These are phyloP conservation scores for Pharus latifolius DNA, from an alignment of 176 grass and related monocot species.

Conservation along the genomic window DNA sequence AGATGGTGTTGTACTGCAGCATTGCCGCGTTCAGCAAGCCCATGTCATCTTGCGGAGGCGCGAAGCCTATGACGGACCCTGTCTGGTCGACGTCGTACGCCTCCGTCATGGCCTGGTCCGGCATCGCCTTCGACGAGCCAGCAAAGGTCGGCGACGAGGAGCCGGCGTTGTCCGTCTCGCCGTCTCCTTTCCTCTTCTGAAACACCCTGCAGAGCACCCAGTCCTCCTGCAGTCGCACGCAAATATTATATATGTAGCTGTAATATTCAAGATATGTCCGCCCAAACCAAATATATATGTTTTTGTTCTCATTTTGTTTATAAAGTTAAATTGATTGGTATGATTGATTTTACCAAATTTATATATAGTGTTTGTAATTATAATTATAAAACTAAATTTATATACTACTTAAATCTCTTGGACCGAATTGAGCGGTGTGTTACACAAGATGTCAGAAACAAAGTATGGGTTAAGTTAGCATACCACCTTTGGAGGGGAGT, in stretches of 20 bases:
- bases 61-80: background rate
- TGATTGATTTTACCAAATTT: too few relatives aligned
- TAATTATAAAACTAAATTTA: too few relatives aligned
- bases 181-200: conserved; percentile 50
- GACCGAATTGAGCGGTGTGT: too few relatives aligned
- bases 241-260: too few relatives aligned
- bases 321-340: too few relatives aligned
- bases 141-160: conserved; percentile 22
- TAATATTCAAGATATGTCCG: too few relatives aligned
- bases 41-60: background rate
- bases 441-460: too few relatives aligned
- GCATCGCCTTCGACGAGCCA: background rate
- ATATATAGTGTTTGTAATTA: too few relatives aligned
- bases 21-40: conserved; percentile 14
- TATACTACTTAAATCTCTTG: too few relatives aligned
- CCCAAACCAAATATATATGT: too few relatives aligned
- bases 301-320: too few relatives aligned
- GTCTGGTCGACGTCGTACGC: conserved; percentile 23
- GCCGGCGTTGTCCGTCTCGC: conserved; percentile 26
- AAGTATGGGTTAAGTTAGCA: too few relatives aligned
- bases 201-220: conserved; percentile 95
- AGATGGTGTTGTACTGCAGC: conserved; percentile 25
- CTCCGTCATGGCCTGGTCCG: conserved; percentile 11
- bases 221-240: conserved; percentile 43
- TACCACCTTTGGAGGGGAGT: conserved; percentile 46